A percentile compares a stretch with the other conserved stretches of the same genome.
Evolutionary conservation across 108 stramenopile genomes (phyloP).

Genomic region (Licmophora abbreviata): DNA sequence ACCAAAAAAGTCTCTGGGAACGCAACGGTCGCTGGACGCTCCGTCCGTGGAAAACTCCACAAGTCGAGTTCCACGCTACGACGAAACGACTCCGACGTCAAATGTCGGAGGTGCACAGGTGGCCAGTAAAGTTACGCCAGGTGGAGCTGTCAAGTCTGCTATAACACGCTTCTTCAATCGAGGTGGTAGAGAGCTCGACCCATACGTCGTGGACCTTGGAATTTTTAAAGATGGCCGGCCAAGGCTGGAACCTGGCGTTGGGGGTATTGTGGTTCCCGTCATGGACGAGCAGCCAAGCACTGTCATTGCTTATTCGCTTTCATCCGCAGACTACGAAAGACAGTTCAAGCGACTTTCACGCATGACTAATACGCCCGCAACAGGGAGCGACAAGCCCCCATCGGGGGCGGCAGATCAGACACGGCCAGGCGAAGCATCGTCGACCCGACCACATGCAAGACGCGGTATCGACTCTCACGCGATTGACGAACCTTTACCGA

Average conservation of each 20-base stretch:
- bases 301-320: constrained; percentile 88
- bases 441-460: neutral
- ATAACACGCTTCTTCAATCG: constrained; percentile 82
- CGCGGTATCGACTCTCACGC: neutral
- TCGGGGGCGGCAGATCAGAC: too few species aligned
- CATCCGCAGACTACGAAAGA: constrained; percentile 71
- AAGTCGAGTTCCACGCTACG: neutral
- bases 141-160: constrained; percentile 86
- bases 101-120: too few species aligned
- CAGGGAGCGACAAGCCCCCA: neutral
- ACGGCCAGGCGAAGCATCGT: neutral
- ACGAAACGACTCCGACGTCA: constrained; percentile 8
- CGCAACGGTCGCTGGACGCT: too few species aligned
- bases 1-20: constrained; percentile 29
- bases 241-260: constrained; percentile 77
- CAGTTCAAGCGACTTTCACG: constrained; percentile 65
- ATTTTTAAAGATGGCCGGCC: constrained; percentile 85
- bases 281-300: constrained; percentile 90
- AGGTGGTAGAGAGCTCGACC: constrained; percentile 74
- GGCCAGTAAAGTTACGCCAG: constrained; percentile 35
- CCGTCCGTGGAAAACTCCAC: constrained; percentile 1
- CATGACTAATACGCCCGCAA: constrained; percentile 5
- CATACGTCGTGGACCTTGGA: constrained; percentile 82
- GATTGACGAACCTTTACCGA: too few species aligned
- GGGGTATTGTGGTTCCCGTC: constrained; percentile 87